Evolutionary conservation across 2,329 filamentous ascomycete genomes (phyloP), one percentile per base, ranked within the genome.

Genomic region (Colletotrichum tabaci): DNA sequence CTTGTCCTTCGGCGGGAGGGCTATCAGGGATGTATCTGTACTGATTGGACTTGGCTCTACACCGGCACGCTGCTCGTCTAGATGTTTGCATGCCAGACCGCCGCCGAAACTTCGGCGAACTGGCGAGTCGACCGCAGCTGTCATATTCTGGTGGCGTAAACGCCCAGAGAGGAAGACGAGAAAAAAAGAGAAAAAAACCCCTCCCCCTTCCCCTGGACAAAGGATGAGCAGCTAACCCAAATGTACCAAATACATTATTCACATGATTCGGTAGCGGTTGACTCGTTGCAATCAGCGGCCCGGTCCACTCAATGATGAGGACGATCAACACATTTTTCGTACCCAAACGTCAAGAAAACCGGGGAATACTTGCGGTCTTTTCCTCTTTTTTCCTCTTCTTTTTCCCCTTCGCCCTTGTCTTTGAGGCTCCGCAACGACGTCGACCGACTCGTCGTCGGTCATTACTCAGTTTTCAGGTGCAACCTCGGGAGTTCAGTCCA

Each of bases 231-330:
- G 40, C n/a, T 30, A n/a, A 69, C 30, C 30, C 30, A 30, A 8
- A 30, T 30, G 30, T 30, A 30, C 30, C 30, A 9, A 30, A 30
- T 30, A 30, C 26, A 30, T 30, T 7, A 30, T 52, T 53, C 12
- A 18, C 38, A 49, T 42, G 40, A 57, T 21, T 61, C 40, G 55
- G 40, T 62, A 49, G 56, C 67, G 42, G 30, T 56, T 40, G 30
- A 55, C 47, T 50, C 47, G 65, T 47, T 67, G 46, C 56, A 62
- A 58, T 63, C 68, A 62, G 65, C 68, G 64, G 64, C 57, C 68
- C 64, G 57, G 44, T 53, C 68, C 68, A 67, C 68, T 63, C 40
- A 38, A 21, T 23, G 40, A 38, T 23, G 30, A 56, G n/a, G 26
- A 52, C 35, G 64, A 61, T 60, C 64, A 42, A 38, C 57, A 49